Conservation (phyloP, 1,284 basidiomycete species). For the Violaceomyces palustris region DNA sequence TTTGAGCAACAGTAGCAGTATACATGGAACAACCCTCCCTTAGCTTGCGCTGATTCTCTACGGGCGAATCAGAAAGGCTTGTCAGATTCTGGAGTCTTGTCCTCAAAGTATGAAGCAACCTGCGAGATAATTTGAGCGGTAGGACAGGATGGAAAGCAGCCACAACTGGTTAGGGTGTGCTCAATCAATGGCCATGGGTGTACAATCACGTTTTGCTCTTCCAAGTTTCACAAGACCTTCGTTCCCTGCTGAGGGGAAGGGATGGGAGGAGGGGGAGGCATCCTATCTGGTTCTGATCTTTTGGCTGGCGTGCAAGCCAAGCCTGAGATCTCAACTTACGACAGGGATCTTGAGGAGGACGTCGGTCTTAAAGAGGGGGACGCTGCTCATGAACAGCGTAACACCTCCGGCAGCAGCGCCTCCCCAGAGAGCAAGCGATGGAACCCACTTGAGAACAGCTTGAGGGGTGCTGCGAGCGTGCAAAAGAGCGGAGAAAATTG, state of each 20-base stretch:
- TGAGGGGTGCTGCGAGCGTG: conserved; percentile 7
- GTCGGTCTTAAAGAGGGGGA: conserved; percentile 45
- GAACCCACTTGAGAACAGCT: conserved; percentile 35
- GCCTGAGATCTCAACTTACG: conserved; percentile 9
- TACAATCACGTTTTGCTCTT: too few relatives aligned
- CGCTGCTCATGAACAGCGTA: conserved; percentile 38
- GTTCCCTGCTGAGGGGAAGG: too few relatives aligned
- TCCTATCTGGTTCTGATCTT: background rate
- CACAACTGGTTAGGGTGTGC: too few relatives aligned
- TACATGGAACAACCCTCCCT: too few relatives aligned
- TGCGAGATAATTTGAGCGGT: background rate
- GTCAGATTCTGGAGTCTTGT: conserved; percentile 31
- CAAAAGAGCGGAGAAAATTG: background rate
- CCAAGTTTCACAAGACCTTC: too few relatives aligned
- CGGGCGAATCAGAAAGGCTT: conserved; percentile 36
- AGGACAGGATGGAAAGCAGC: background rate
- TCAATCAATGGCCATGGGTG: too few relatives aligned
- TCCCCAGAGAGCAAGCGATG: conserved; percentile 43
- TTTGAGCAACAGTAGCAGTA: too few relatives aligned
- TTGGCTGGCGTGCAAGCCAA: background rate
- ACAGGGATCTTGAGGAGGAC: conserved; percentile 42
- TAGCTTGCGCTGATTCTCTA: too few relatives aligned
- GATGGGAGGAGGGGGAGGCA: background rate
- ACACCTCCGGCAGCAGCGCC: conserved; percentile 38
- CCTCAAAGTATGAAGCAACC: conserved; percentile 32